Conservation (phyloP, 768 basidiomycete species). For the Lentinula edodes region DNA sequence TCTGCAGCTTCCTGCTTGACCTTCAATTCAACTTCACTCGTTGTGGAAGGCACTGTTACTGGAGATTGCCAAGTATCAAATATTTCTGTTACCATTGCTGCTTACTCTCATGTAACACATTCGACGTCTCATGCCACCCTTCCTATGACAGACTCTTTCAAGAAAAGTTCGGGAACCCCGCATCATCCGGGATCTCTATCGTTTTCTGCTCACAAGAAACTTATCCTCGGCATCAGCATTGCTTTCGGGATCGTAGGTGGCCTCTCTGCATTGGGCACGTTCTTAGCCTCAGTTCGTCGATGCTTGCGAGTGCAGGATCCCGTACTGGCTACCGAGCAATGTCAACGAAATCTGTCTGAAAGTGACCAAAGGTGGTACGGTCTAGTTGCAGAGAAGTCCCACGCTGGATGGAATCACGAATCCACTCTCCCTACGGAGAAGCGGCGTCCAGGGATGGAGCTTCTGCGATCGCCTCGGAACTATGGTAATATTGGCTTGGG, state of each 20-base stretch:
- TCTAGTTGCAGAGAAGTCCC: conserved; percentile 29
- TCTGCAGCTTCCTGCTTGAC: conserved; percentile 43
- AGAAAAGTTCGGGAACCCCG: conserved; percentile 22
- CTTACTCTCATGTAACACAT: conserved; percentile 59
- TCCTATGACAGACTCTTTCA: conserved; percentile 36
- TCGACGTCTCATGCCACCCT: conserved; percentile 67
- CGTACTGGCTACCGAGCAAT: conserved; percentile 56
- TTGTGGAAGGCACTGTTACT: conserved; percentile 56
- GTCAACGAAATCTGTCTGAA: conserved; percentile 50
- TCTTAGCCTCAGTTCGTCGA: conserved; percentile 51
- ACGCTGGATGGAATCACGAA: conserved; percentile 25
- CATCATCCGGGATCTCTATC: conserved; percentile 31
- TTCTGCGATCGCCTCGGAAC: conserved; percentile 1
- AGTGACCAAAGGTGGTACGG: conserved; percentile 71
- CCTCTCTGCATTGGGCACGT: conserved; percentile 44
- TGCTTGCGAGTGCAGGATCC: conserved; percentile 57
- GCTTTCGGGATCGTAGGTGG: conserved; percentile 61
- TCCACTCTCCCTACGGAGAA: conserved; percentile 18
- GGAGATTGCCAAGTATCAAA: conserved; percentile 31
- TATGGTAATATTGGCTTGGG: conserved; percentile 29
- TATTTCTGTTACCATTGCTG: conserved; percentile 56
- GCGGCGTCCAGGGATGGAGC: conserved; percentile 13
- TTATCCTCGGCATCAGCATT: conserved; percentile 55
- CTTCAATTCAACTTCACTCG: conserved; percentile 40
- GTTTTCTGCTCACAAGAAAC: conserved; percentile 36